Base-by-base conservation (phyloP, 2,329 filamentous ascomycete species). In the Alternaria arborescens region DNA sequence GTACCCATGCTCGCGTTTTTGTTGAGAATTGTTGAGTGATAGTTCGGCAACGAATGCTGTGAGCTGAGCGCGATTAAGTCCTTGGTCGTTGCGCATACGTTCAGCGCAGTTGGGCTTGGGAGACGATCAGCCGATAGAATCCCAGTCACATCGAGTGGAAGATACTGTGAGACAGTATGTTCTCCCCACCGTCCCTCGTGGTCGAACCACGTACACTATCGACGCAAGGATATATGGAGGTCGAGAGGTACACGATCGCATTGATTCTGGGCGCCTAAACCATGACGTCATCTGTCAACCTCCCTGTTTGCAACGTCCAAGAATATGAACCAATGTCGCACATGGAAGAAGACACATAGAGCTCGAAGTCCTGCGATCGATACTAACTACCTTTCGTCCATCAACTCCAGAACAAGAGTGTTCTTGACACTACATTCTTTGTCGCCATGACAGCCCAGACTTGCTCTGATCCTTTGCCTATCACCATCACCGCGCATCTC, bases 401-500 rank as follows among this genome's bases (percentile, higher is more conserved):
- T 59, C 12, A 74, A 44, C 36, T 73, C 67, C 41, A 74, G 52
- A 20, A 74, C 67, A 46, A 63, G 67, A 8, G 69, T 58, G 26
- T 71, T 74, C 26, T 68, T 70, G 32, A 74, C 62, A 18, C 38
- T 68, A 40, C 72, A 74, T 12, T 54, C 50, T 18, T 66, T 55
- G 24, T 53, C 52, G 14, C 65, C 63, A 14, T 28, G 43, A 48
- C 69, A 72, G 14, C 70, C 70, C 30, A 74, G 60, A 20, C 66
- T 66, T 22, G 62, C 66, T 26, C 67, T 66, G 24, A 68, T 60
- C 3, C 62, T 56, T 8, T 67, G 61, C 3, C 58, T 46, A 40
- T 73, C 71, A 28, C 60, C 65, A 24, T 73, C 67, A 5, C 71
- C 70, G 32, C 70, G 68, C 71, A 74, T 73, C 26, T 72, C 68